A percentile compares a stretch with the other conserved stretches of the same genome.
Conservation (phyloP, 2,329 filamentous ascomycete species). For the Diaporthe amygdali region DNA sequence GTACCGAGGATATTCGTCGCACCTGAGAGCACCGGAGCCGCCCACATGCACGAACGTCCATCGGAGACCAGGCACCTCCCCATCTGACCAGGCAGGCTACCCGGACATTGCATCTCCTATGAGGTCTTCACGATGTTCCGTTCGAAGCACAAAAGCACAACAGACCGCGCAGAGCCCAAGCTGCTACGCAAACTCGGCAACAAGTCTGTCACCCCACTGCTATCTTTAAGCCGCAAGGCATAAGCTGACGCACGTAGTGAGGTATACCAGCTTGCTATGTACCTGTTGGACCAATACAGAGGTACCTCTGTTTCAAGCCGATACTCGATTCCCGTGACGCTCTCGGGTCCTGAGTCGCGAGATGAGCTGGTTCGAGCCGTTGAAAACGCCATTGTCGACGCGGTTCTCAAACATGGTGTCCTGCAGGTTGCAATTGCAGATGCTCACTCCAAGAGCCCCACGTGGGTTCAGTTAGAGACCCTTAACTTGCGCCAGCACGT, state of each 20-base stretch:
- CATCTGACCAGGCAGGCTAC: not conserved
- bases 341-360: not conserved
- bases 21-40: not conserved
- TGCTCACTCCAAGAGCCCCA: slow-evolving; percentile 19
- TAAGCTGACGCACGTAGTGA: not conserved
- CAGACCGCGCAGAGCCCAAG: not conserved
- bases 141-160: not conserved
- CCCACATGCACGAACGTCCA: not conserved
- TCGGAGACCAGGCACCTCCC: not conserved
- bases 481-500: slow-evolving; percentile 24
- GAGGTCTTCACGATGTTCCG: not conserved
- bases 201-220: not conserved
- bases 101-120: not conserved
- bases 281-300: slow-evolving; percentile 25
- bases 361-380: slow-evolving; percentile 9
- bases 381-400: slow-evolving; percentile 17
- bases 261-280: slow-evolving; percentile 18
- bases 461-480: slow-evolving; percentile 22
- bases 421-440: slow-evolving; percentile 21
- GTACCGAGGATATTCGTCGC: not conserved
- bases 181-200: not conserved
- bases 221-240: not conserved
- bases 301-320: slow-evolving; percentile 22
- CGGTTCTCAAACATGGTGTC: slow-evolving; percentile 21
- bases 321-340: slow-evolving; percentile 16